Evolutionary conservation across 2,329 filamentous ascomycete genomes (phyloP), one percentile per base, ranked within the genome.

Genomic region (Sporothrix curviconia): DNA sequence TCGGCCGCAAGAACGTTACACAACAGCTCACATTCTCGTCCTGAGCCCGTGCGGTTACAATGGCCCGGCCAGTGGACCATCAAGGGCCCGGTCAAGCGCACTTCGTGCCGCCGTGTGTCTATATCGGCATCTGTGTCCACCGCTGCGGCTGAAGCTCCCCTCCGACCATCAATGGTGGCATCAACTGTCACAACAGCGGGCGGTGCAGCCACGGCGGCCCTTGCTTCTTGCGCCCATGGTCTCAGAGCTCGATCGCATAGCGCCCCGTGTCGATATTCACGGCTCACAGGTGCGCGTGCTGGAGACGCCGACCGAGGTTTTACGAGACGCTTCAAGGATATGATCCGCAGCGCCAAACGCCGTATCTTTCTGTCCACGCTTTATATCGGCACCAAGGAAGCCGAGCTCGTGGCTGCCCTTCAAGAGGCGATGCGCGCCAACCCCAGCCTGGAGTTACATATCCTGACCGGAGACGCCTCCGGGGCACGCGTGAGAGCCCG

Each of bases 321-420:
- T 99, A 96, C 72, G 84, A 88, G 64, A 90, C 87, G 7, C 76
- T n/a, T 99, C 59, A 96, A 96, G 87, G 74, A 81, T 62, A 95
- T 92, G 74, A 96, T 99, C 68, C 82, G 81, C 54, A 82, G 80
- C 61, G 94, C 94, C 9, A 83, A 90, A 70, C 79, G 75, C 54
- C 83, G 89, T 59, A 87, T 99, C 63, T 99, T 95, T 69, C 76
- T 99, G 51, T 95, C 92, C n/a, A 99, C 94, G 0, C 76, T 99
- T 54, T 99, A 99, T 70, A 94, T 99, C 69, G 94, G 94, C 62
- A 95, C 92, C 71, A 88, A 88, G 1, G 94, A 99, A 72, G 80
- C 86, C 71, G 94, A 97, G 65, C 79, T 99, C 67, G 83, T 86
- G 74, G 78, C 84, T 17, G 90, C 87, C 0, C 76, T 99, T 43